Evolutionary conservation across 148 eudicot species (phyloP), one percentile per base, ranked within the genome.

Genomic region (Rhododendron williamsianum): DNA sequence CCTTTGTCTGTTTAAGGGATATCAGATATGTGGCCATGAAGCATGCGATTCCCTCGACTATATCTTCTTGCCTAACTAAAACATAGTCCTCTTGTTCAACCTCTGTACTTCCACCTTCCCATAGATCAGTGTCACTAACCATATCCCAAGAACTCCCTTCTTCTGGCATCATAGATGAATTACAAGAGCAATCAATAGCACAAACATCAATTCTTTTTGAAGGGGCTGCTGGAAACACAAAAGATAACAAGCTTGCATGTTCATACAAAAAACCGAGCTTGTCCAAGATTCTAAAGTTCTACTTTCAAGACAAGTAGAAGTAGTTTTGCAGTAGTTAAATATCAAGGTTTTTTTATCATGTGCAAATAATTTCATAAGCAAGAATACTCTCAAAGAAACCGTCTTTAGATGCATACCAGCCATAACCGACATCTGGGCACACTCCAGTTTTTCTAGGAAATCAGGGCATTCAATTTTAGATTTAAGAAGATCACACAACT

Each of bases 101-200:
- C 33, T 85, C 93, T 48, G 30, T 58, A 56, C 86, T 85, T 78
- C 88, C 98, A 87, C 88, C 92, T 91, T 93, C 99, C 99, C 98
- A 96, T 79, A 93, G 60, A 89, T 97, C 99, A 84, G 91, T 92
- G 85, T 95, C 93, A 87, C 87, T 91, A 43, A 97, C 96, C 91
- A 97, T 88, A 90, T 97, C 99, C 99, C 99, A 97, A 21, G 99
- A 87, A 90, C 86, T 92, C 80, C 94, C 93, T 85, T 94, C 99
- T 91, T 97, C 99, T 91, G 92, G 89, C 48, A 90, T 82, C 83
- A 90, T 76, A 87, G 81, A 51, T 35, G 16, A 76, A 87, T 54
- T 72, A 43, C 27, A 46, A 30, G 76, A 33, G 38, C 67, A 23
- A 82, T 19, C 69, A 76, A n/a, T 16, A 13, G 12, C 45, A 25